Evolutionary conservation across 1,139 yeast species (phyloP).

Genomic region (Dujonia santamariae): DNA sequence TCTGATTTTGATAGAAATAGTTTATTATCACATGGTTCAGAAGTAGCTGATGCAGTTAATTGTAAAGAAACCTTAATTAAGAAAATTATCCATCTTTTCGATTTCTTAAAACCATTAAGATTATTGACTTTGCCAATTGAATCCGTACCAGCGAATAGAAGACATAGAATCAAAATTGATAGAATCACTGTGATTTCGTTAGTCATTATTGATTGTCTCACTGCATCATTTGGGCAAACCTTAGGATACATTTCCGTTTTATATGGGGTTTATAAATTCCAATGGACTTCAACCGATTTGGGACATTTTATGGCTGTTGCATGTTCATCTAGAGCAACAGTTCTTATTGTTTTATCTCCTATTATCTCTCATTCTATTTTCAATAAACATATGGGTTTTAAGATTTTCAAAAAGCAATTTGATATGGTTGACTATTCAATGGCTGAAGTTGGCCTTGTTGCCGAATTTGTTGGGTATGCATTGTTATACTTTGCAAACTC

Average conservation of each 20-base stretch:
- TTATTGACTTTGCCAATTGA: slow-evolving; percentile 38
- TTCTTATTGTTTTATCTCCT: slow-evolving; percentile 34
- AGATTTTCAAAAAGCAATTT: slow-evolving; percentile 35
- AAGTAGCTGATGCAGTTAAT: background rate
- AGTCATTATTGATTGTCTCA: slow-evolving; percentile 44
- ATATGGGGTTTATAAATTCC: slow-evolving; percentile 55
- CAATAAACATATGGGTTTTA: slow-evolving; percentile 25
- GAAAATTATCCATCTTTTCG: slow-evolving; percentile 9
- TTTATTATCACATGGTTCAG: background rate
- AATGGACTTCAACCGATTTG: slow-evolving; percentile 57
- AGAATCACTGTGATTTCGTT: slow-evolving; percentile 42
- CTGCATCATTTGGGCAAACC: slow-evolving; percentile 35
- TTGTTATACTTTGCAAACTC: slow-evolving; percentile 19
- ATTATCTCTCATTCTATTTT: slow-evolving; percentile 26
- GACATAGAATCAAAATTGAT: slow-evolving; percentile 14
- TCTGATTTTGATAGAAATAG: slow-evolving; percentile 2
- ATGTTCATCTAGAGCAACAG: slow-evolving; percentile 43
- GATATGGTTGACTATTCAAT: slow-evolving; percentile 56
- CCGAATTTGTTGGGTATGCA: slow-evolving; percentile 44
- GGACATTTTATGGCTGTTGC: slow-evolving; percentile 58
- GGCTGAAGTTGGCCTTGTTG: slow-evolving; percentile 22
- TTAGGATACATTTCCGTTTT: slow-evolving; percentile 43
- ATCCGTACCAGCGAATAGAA: slow-evolving; percentile 17
- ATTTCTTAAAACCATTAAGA: slow-evolving; percentile 48
- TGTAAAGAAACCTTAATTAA: background rate